A percentile compares a stretch with the other conserved stretches of the same genome.
Evolutionary conservation across 805 yeast genomes (phyloP).

Genomic region (Zygoascus flipseniorum): DNA sequence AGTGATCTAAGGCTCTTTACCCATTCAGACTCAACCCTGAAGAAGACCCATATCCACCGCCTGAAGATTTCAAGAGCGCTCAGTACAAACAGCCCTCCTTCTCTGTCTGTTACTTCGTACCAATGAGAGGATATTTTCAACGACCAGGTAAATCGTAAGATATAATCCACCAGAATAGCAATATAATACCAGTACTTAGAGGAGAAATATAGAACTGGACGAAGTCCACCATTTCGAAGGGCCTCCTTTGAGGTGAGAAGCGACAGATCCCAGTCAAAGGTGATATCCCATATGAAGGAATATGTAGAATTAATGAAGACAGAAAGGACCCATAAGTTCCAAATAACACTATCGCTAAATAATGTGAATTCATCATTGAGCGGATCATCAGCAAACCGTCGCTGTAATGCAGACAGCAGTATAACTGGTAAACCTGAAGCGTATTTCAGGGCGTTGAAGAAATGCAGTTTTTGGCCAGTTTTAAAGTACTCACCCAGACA

Average conservation of each 20-base stretch:
- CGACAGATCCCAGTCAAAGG: slow-evolving; percentile 78
- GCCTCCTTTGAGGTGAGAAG: slow-evolving; percentile 30
- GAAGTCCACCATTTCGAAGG: slow-evolving; percentile 19
- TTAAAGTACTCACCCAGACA: slow-evolving; percentile 61
- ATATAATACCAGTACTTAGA: slow-evolving; percentile 37
- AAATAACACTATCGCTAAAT: slow-evolving; percentile 8
- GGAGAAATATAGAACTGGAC: slow-evolving; percentile 23
- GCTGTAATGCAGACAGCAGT: slow-evolving; percentile 24
- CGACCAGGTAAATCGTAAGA: slow-evolving; percentile 71
- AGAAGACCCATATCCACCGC: slow-evolving; percentile 83
- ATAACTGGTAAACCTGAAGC: slow-evolving; percentile 52
- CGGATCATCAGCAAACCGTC: slow-evolving; percentile 12
- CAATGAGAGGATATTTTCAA: slow-evolving; percentile 39
- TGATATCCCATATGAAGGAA: slow-evolving; percentile 82
- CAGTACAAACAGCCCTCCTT: slow-evolving; percentile 54
- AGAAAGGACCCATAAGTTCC: slow-evolving; percentile 28
- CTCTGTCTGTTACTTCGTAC: slow-evolving; percentile 27
- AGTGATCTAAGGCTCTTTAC: slow-evolving; percentile 15
- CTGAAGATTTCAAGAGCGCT: slow-evolving; percentile 71
- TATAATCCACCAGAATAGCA: slow-evolving; percentile 54
- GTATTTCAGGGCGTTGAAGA: slow-evolving; percentile 71
- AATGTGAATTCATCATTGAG: slow-evolving; percentile 13
- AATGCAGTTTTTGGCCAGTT: slow-evolving; percentile 45
- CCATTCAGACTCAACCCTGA: slow-evolving; percentile 77
- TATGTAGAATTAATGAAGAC: slow-evolving; percentile 63